Conservation (phyloP, 2,329 filamentous ascomycete species). For the Achaetomium macrosporum region DNA sequence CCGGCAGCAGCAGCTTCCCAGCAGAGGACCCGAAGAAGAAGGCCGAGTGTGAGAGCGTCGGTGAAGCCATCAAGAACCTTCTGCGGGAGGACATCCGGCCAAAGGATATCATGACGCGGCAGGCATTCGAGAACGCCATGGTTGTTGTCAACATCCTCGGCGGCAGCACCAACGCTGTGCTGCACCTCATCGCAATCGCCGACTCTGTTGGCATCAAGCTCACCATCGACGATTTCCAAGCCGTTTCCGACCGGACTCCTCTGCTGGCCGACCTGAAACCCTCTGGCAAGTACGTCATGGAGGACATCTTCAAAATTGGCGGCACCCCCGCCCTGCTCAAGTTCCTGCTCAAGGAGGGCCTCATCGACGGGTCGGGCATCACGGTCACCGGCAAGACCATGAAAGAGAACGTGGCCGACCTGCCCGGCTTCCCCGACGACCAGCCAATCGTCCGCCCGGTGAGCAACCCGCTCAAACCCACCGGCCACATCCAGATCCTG, state of each 20-base stretch:
- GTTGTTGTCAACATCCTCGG: constrained; percentile 75
- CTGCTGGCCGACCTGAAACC: constrained; percentile 81
- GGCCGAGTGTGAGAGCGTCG: constrained; percentile 65
- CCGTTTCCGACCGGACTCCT: constrained; percentile 70
- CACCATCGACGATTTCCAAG: constrained; percentile 81
- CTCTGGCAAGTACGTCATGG: constrained; percentile 83
- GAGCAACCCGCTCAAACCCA: constrained; percentile 76
- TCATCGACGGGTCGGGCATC: constrained; percentile 72
- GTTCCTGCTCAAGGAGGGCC: constrained; percentile 73
- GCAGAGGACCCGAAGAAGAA: constrained; percentile 68
- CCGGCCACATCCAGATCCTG: constrained; percentile 84
- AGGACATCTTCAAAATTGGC: constrained; percentile 76
- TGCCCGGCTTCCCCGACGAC: constrained; percentile 65
- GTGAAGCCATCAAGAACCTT: constrained; percentile 67
- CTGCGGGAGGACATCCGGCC: constrained; percentile 73
- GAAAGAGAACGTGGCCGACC: constrained; percentile 74
- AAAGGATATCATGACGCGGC: constrained; percentile 69
- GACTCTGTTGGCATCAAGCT: constrained; percentile 76
- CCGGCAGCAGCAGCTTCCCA: constrained; percentile 73
- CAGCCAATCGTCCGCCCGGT: constrained; percentile 79
- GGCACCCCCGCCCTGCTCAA: constrained; percentile 85
- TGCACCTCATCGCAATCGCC: constrained; percentile 79
- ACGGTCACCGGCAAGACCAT: constrained; percentile 89
- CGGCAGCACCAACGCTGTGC: constrained; percentile 78
- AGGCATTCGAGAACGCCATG: constrained; percentile 84